Evolutionary conservation across 2,329 filamentous ascomycete genomes (phyloP), one percentile per base, ranked within the genome.

Genomic region (Cladosporium sp.): DNA sequence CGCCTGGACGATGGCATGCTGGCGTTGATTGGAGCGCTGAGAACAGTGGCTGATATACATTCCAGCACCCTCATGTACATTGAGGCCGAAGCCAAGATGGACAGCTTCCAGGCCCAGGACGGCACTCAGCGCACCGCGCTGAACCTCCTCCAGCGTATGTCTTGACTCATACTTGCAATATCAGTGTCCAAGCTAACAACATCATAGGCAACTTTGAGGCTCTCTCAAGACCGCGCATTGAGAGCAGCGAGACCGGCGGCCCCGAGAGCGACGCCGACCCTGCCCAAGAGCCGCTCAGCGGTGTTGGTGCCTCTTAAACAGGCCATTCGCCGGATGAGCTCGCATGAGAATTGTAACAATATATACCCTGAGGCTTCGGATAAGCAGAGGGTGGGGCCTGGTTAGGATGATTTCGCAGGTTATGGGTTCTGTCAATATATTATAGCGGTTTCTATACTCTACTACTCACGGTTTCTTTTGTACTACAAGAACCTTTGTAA

Each of bases 61-160:
- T 53, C 54, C 60, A 95, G 91, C 53, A 79, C 88, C 12, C 74
- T 89, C 43, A 77, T 98, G 55, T 89, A 82, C 63, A 75, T 97
- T 43, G 92, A 97, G 69, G 91, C 86, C 38, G 88, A 96, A 54
- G 86, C 85, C 54, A 73, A 72, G 57, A 82, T 92, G 72, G 77
- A 72, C 59, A 74, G 69, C 38, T 92, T 82, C 66, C 79, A 85
- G 58, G 83, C 86, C 59, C 67, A 74, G 51, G 86, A 93, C 40
- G 88, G 88, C 67, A 84, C 84, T 33, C 79, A 73, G 60, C 77
- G 76, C 58, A 79, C 70, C 49, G 65, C 72, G 43, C 67, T 96
- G 63, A 91, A 75, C 69, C 76, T 97, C 61, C 69, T 85, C 43
- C 89, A 95, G 73, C 84, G 92, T 95, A 82, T 64, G 87, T 77